These are phyloP conservation scores for Penicillium cinerascens DNA, from an alignment of 495 filamentous ascomycete species.

Conservation along the genomic window DNA sequence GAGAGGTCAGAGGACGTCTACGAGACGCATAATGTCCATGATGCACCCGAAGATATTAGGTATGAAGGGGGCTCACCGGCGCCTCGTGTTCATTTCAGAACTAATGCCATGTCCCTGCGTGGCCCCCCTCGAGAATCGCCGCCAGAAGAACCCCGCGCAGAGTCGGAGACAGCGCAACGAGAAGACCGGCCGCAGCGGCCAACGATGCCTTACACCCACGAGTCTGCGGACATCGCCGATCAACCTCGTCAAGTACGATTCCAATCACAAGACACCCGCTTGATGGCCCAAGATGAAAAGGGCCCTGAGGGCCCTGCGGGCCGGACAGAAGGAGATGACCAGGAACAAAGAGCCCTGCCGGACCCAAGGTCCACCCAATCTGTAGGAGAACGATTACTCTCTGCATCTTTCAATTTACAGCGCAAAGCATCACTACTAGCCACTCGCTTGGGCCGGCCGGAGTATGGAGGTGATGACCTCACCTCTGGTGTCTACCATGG, in stretches of 20 bases:
- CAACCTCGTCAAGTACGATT: not conserved
- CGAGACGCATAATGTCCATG: not conserved
- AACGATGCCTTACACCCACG: slow-evolving; percentile 8
- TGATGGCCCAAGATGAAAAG: too few species aligned
- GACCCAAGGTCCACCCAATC: not conserved
- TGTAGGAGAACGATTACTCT: not conserved
- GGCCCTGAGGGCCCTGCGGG: too few species aligned
- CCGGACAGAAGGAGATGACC: not conserved
- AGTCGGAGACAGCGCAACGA: slow-evolving; percentile 1
- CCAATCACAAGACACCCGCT: too few species aligned
- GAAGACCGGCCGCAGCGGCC: slow-evolving; percentile 5
- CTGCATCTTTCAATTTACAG: not conserved
- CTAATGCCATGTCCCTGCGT: not conserved
- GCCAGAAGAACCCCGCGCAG: not conserved
- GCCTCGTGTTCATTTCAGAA: slow-evolving; percentile 21
- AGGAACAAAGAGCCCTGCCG: not conserved
- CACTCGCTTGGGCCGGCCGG: slow-evolving; percentile 20
- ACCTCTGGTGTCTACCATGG: slow-evolving; percentile 20
- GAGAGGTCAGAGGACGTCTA: not conserved
- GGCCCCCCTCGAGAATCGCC: not conserved
- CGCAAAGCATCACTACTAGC: slow-evolving; percentile 3
- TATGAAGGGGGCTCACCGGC: not conserved
- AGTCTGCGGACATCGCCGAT: slow-evolving; percentile 11
- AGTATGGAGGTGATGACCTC: slow-evolving; percentile 23
- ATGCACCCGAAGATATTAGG: not conserved